phyloP scores from a whole-genome alignment of 1,284 basidiomycete species.

The Thecaphora thlaspeos region DNA sequence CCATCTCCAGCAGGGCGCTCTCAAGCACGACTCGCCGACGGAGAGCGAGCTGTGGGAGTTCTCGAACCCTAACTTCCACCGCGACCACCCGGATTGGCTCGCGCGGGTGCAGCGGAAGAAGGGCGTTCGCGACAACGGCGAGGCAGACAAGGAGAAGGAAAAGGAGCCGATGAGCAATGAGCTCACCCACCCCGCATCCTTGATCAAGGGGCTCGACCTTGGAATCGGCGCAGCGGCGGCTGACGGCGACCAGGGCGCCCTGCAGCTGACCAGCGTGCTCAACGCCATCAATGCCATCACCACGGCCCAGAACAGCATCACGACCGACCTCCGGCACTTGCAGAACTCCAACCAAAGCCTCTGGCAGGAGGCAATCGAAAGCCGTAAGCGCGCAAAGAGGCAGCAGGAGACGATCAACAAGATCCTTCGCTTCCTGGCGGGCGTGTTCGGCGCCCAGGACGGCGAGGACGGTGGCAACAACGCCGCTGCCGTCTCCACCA shows the following conservation, averaged over 20 bases:
- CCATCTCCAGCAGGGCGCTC: slow-evolving; percentile 89
- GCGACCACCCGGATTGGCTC: slow-evolving; percentile 86
- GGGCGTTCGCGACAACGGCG: slow-evolving; percentile 55
- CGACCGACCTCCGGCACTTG: slow-evolving; percentile 80
- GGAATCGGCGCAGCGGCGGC: slow-evolving; percentile 9
- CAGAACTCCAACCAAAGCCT: slow-evolving; percentile 83
- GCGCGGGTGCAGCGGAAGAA: slow-evolving; percentile 75
- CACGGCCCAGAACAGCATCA: slow-evolving; percentile 85
- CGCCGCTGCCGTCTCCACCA: slow-evolving; percentile 20
- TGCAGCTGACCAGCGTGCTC: slow-evolving; percentile 63
- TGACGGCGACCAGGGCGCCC: slow-evolving; percentile 15
- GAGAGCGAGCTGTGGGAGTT: slow-evolving; percentile 93
- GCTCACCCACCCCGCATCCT: neutral
- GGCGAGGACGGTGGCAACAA: slow-evolving; percentile 14
- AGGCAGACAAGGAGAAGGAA: slow-evolving; percentile 54
- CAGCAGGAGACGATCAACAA: slow-evolving; percentile 97
- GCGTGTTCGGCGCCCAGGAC: slow-evolving; percentile 75
- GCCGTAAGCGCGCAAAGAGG: slow-evolving; percentile 77
- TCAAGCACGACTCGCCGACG: slow-evolving; percentile 60
- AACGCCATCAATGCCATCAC: slow-evolving; percentile 84
- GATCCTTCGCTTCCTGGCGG: slow-evolving; percentile 88
- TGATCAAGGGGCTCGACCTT: slow-evolving; percentile 13
- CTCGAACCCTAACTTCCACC: slow-evolving; percentile 82
- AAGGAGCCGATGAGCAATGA: slow-evolving; percentile 29
- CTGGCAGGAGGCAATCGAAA: slow-evolving; percentile 85